phyloP scores from a whole-genome alignment of 2,329 filamentous ascomycete species.

The Pestalotiopsis sp. region DNA sequence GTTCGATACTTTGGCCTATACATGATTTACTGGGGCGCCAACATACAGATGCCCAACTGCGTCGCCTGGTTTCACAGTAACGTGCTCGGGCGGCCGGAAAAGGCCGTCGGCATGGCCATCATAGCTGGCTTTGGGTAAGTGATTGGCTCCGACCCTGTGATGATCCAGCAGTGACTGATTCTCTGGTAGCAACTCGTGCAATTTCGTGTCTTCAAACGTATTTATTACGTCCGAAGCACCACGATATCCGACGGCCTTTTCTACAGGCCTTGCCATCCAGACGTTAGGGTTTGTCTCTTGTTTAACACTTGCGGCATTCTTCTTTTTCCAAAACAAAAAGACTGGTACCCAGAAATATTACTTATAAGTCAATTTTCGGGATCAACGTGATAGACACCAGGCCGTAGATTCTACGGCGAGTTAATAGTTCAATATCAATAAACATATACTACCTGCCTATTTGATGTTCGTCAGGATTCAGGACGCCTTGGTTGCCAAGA shows the following conservation, averaged over 20 bases:
- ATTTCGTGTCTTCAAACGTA: slow-evolving; percentile 5
- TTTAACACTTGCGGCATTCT: not conserved
- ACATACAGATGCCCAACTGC: slow-evolving; percentile 7
- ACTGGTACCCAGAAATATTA: slow-evolving; percentile 1
- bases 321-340: not conserved
- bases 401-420: not conserved
- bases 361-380: not conserved
- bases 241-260: not conserved
- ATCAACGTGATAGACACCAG: not conserved
- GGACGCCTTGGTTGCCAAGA: too few species aligned
- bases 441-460: too few species aligned
- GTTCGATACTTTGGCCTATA: slow-evolving; percentile 9
- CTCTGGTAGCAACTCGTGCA: not conserved
- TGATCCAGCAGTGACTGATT: not conserved
- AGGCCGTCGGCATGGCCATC: slow-evolving; percentile 6
- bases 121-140: slow-evolving; percentile 8
- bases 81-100: slow-evolving; percentile 1
- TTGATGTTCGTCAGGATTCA: too few species aligned
- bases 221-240: slow-evolving; percentile 2
- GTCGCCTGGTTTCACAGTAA: slow-evolving; percentile 7
- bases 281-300: not conserved
- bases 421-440: too few species aligned
- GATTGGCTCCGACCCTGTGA: not conserved
- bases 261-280: not conserved
- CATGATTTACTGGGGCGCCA: slow-evolving; percentile 6